Conservation (phyloP, 1,284 basidiomycete genomes). For the Ceratobasidium sp. region DNA sequence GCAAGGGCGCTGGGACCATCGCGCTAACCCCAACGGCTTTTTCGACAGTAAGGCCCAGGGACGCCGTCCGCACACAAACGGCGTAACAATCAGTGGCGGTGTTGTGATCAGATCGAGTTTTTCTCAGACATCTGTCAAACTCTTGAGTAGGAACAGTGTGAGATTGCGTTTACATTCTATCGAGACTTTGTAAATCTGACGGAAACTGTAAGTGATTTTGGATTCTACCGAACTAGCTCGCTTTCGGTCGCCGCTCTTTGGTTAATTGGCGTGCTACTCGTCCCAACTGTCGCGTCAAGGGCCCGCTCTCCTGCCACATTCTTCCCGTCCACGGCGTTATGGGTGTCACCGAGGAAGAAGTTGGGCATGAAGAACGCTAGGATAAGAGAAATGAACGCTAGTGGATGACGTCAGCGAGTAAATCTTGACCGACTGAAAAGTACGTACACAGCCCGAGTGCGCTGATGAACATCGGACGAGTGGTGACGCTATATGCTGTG, state of each 20-base stretch:
- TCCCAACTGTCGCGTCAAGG: constrained; percentile 43
- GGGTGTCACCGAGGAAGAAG: constrained; percentile 44
- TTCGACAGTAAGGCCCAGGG: neutral
- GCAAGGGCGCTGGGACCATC: neutral
- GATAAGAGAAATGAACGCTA: constrained; percentile 40
- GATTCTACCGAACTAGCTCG: neutral
- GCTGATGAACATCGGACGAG: constrained; percentile 33
- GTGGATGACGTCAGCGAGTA: neutral
- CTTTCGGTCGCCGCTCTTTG: constrained; percentile 9
- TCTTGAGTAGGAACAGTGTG: no score
- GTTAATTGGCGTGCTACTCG: constrained; percentile 12
- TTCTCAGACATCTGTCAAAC: no score
- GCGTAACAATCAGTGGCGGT: constrained; percentile 2
- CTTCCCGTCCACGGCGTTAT: constrained; percentile 43
- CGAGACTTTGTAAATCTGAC: neutral
- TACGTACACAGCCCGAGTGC: neutral
- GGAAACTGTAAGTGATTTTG: neutral
- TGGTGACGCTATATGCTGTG: constrained; percentile 34
- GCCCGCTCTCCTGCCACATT: constrained; percentile 39
- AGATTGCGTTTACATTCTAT: neutral
- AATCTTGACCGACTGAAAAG: neutral
- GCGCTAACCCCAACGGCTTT: neutral
- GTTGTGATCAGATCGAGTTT: neutral
- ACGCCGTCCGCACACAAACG: neutral
- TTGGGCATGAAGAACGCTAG: constrained; percentile 44